These are phyloP conservation scores for Colletotrichum karsti DNA, from an alignment of 2,329 filamentous ascomycete species.

Conservation along the genomic window DNA sequence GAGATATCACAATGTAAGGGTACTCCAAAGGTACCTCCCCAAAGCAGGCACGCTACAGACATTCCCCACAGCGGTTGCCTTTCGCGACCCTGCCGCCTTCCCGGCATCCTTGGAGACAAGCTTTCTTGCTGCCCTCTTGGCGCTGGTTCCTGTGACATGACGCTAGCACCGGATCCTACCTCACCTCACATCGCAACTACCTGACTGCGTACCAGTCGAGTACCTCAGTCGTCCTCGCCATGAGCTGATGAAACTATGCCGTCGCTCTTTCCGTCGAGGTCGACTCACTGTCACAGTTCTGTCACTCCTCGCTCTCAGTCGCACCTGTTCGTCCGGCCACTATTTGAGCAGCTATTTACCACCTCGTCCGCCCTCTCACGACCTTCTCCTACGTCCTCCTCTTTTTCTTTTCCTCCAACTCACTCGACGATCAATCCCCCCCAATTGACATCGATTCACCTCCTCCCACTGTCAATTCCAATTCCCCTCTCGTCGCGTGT, in stretches of 20 bases:
- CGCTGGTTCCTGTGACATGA: slow-evolving; percentile 22
- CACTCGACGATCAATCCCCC: slow-evolving; percentile 11
- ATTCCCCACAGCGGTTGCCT: slow-evolving; percentile 10
- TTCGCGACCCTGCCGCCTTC: slow-evolving; percentile 26
- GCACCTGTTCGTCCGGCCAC: neutral
- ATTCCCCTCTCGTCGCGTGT: neutral
- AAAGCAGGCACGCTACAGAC: neutral
- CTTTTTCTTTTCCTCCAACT: slow-evolving; percentile 10
- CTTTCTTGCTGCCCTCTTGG: slow-evolving; percentile 24
- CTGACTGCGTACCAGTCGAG: neutral
- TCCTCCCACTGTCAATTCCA: neutral
- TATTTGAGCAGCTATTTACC: slow-evolving; percentile 19
- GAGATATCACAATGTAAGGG: too few species aligned
- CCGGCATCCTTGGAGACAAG: slow-evolving; percentile 30
- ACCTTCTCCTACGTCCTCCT: neutral
- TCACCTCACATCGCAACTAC: neutral
- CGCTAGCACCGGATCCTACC: slow-evolving; percentile 3
- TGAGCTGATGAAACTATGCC: neutral
- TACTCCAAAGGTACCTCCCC: too few species aligned
- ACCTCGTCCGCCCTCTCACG: neutral
- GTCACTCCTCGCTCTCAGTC: neutral
- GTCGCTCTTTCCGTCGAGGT: neutral
- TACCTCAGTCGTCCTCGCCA: neutral
- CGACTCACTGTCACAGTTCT: neutral
- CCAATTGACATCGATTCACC: neutral